Base-by-base conservation (phyloP, 2,329 filamentous ascomycete species). In the Diaporthe ampelina region DNA sequence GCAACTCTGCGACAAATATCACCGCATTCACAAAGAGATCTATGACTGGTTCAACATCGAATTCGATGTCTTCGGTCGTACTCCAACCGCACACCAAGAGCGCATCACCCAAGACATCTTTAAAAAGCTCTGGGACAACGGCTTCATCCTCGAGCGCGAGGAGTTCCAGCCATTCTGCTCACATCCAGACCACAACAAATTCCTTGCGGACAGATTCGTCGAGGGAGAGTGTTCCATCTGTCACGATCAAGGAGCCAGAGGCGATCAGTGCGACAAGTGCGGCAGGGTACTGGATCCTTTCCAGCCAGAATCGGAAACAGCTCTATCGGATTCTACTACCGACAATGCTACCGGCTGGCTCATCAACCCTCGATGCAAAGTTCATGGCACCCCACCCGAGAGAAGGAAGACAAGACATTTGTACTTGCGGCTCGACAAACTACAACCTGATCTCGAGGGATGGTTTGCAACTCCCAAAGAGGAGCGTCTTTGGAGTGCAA, bases 1-100 rank as follows among this genome's bases (percentile, higher is more conserved):
- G 79, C 90, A 95, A 81, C 91, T 98, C 17, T 98, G 96, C 86
- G 91, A 94, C 84, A 97, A 98, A 86, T 98, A 97, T 87, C 94
- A 97, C 85, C 91, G 91, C 79, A 91, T 97, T 74, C 96, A 98
- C 85, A 92, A 95, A 79, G 94, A 94, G 65, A 93, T 98, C 78
- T 98, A 98, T 84, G 91, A 97, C 83, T 98, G 96, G 95, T 99
- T 99, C 86, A 91, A 95, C 81, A 96, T 98, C 81, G 92, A 90
- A 74, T 98, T 98, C 82, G 96, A 98, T 85, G 93, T 95, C 84
- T 99, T 98, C 82, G 97, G 95, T 76, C 93, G 95, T 75, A 98
- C 97, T 7, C 95, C 95, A 4, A 98, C 96, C 24, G 85, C 90
- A 72, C 91, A 97, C 80, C 97, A 98, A 84, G 98, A 95, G 29